Percentiles rank a stretch among this genome's conserved stretches.
These are phyloP conservation scores for Solanum virginianum DNA, from an alignment of 257 asterid genomes.

Conservation along the genomic window DNA sequence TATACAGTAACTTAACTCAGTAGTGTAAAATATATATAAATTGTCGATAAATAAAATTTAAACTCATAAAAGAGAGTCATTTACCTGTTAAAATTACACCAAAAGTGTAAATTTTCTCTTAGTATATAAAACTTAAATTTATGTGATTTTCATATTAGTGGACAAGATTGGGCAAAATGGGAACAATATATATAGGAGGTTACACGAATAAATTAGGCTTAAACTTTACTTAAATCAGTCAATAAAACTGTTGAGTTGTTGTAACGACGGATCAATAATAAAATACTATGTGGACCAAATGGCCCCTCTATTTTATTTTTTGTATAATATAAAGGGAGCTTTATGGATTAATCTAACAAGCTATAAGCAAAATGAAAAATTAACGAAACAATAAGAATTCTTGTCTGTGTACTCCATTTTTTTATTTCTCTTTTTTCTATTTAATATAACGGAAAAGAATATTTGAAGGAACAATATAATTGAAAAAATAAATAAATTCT, in stretches of 20 bases:
- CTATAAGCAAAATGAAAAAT: background rate
- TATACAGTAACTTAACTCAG: background rate
- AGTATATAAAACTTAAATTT: background rate
- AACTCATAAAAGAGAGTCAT: background rate
- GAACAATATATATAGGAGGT: constrained; percentile 1
- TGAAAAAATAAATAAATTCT: background rate
- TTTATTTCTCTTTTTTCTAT: too few relatives aligned
- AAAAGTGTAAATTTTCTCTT: background rate
- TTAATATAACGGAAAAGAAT: background rate
- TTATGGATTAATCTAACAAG: background rate
- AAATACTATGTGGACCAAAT: background rate
- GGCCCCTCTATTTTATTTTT: background rate
- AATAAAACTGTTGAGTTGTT: constrained; percentile 19
- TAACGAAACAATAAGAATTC: background rate
- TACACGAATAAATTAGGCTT: constrained; percentile 4
- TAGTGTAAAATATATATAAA: background rate
- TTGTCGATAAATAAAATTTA: background rate
- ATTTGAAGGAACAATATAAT: background rate
- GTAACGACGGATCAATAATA: constrained; percentile 5
- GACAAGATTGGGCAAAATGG: background rate
- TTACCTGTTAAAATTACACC: background rate
- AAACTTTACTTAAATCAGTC: constrained; percentile 17
- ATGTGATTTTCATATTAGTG: background rate
- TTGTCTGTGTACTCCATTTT: too few relatives aligned
- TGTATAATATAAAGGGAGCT: background rate